phyloP scores from a whole-genome alignment of 2,329 filamentous ascomycete genomes.

The Alternaria consortialis region DNA sequence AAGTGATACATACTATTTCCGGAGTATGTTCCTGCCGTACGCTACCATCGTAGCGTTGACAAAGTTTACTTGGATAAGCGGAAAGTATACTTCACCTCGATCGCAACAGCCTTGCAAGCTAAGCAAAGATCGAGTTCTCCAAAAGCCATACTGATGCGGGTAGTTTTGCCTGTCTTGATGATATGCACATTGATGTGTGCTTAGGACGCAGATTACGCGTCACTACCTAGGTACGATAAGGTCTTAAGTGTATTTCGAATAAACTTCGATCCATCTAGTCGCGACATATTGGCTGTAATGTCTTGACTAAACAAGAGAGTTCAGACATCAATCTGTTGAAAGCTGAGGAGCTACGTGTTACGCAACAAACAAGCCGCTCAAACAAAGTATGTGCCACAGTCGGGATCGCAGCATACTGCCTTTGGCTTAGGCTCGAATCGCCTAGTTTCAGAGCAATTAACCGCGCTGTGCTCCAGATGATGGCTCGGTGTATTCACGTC shows the following conservation, averaged over 20 bases:
- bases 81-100: neutral
- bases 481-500: neutral
- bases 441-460: neutral
- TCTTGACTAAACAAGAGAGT: too few relatives aligned
- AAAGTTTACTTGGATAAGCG: too few relatives aligned
- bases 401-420: neutral
- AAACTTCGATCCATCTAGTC: too few relatives aligned
- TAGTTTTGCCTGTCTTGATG: neutral
- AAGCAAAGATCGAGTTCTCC: neutral
- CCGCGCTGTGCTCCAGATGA: neutral
- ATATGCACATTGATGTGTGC: neutral
- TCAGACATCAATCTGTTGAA: too few relatives aligned
- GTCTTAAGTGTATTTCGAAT: too few relatives aligned
- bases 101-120: neutral
- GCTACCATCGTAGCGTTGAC: slow-evolving; percentile 1
- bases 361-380: neutral
- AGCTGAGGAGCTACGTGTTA: neutral
- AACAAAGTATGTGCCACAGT: neutral
- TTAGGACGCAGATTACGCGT: too few relatives aligned
- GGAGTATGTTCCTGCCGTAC: neutral
- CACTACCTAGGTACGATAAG: too few relatives aligned
- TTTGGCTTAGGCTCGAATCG: neutral
- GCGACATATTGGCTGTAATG: too few relatives aligned
- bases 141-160: neutral
- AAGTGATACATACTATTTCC: neutral